Percentiles rank a stretch among this genome's conserved stretches.
These are phyloP conservation scores for Penium margaritaceum DNA, from an alignment of 139 green algal genomes.

Conservation along the genomic window DNA sequence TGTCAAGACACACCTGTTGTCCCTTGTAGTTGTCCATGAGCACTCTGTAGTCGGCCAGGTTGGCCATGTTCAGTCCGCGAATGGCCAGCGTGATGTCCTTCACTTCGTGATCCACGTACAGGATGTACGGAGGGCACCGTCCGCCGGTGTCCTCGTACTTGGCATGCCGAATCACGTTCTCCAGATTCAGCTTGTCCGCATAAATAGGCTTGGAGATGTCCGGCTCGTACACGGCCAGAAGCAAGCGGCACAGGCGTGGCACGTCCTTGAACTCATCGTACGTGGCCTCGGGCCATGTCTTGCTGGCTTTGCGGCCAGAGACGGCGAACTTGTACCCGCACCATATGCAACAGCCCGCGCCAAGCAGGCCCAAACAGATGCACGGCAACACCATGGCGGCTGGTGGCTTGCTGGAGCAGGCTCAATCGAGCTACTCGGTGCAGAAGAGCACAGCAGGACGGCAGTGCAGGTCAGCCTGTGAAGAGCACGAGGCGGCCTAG, in stretches of 20 bases:
- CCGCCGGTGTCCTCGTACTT: conserved; percentile 19
- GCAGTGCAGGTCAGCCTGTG: too few species aligned
- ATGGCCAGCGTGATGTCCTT: conserved; percentile 16
- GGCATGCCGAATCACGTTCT: conserved; percentile 11
- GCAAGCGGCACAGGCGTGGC: conserved; percentile 16
- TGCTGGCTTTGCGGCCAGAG: conserved; percentile 16
- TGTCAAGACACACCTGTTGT: conserved; percentile 9
- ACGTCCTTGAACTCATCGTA: conserved; percentile 36
- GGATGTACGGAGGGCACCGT: conserved; percentile 24
- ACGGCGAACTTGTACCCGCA: neutral
- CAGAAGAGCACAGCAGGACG: too few species aligned
- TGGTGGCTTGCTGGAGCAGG: too few species aligned
- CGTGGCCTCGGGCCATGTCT: conserved; percentile 25
- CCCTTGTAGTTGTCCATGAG: conserved; percentile 26
- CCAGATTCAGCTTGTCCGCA: conserved; percentile 5
- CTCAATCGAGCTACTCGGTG: too few species aligned
- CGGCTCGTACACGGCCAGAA: conserved; percentile 28
- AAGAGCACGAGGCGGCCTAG: too few species aligned
- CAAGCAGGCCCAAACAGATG: neutral
- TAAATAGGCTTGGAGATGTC: conserved; percentile 15
- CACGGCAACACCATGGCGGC: neutral
- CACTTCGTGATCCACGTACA: conserved; percentile 26
- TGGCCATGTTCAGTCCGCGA: conserved; percentile 15
- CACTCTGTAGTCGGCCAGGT: conserved; percentile 19
- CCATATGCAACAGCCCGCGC: neutral